Conservation (phyloP, 345 rosid genomes). For the Salix brachista region DNA sequence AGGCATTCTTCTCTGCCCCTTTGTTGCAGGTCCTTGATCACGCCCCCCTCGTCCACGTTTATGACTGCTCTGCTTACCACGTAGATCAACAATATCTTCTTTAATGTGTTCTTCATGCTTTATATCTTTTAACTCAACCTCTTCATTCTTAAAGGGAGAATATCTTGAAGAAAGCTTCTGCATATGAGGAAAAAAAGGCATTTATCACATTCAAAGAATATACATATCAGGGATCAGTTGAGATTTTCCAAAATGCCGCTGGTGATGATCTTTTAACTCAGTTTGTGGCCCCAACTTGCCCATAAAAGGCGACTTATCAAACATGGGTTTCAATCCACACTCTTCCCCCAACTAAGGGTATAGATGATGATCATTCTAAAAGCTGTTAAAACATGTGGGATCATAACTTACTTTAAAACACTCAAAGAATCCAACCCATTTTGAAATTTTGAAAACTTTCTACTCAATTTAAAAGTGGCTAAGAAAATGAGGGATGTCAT, state of each 20-base stretch:
- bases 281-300: neutral
- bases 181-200: slow-evolving; percentile 12
- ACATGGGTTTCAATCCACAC: neutral
- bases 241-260: neutral
- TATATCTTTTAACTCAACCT: slow-evolving; percentile 37
- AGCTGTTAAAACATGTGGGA: neutral
- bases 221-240: neutral
- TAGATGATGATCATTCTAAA: too few relatives aligned
- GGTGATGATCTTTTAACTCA: neutral
- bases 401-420: neutral
- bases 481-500: too few relatives aligned
- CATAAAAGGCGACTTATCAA: neutral
- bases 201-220: neutral
- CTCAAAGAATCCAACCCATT: too few relatives aligned
- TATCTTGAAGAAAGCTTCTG: slow-evolving; percentile 59
- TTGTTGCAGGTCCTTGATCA: slow-evolving; percentile 52
- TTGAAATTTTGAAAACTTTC: too few relatives aligned
- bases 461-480: too few relatives aligned
- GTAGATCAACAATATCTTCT: slow-evolving; percentile 32
- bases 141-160: slow-evolving; percentile 45
- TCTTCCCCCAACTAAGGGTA: too few relatives aligned
- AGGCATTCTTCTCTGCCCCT: slow-evolving; percentile 45
- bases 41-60: slow-evolving; percentile 57
- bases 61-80: slow-evolving; percentile 38
- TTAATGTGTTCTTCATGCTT: slow-evolving; percentile 31